A percentile compares a stretch with the other conserved stretches of the same genome.
Conservation (phyloP, 2,329 filamentous ascomycete species). For the Stagonosporopsis vannaccii region DNA sequence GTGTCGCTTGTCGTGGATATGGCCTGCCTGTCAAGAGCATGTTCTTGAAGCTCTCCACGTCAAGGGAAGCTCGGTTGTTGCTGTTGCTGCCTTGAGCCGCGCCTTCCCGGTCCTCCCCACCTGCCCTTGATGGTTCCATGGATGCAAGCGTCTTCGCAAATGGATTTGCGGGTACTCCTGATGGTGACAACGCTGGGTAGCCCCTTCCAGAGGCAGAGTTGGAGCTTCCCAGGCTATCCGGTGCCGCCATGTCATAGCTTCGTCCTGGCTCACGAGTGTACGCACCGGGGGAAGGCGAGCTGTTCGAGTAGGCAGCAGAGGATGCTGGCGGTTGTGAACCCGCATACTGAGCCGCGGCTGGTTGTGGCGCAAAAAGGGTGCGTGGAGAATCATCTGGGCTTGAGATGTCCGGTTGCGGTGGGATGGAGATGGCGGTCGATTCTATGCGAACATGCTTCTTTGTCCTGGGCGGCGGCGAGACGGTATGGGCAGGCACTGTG, state of each 20-base stretch:
- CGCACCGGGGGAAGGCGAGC: slow-evolving; percentile 20
- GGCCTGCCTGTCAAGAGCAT: slow-evolving; percentile 76
- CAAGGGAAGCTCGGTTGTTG: slow-evolving; percentile 59
- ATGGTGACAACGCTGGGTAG: slow-evolving; percentile 24
- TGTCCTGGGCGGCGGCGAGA: slow-evolving; percentile 46
- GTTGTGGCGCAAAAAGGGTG: slow-evolving; percentile 26
- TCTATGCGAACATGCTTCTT: slow-evolving; percentile 69
- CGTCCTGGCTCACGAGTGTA: slow-evolving; percentile 23
- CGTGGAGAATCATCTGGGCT: slow-evolving; percentile 29
- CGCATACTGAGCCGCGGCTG: slow-evolving; percentile 23
- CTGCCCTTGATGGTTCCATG: slow-evolving; percentile 40
- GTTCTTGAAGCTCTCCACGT: slow-evolving; percentile 80
- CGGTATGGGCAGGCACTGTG: slow-evolving; percentile 39
- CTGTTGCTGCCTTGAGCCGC: slow-evolving; percentile 21
- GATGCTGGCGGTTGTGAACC: slow-evolving; percentile 26
- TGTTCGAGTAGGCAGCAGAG: slow-evolving; percentile 31
- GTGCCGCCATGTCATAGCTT: slow-evolving; percentile 37
- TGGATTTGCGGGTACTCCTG: slow-evolving; percentile 44
- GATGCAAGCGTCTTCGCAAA: slow-evolving; percentile 50
- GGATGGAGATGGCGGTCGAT: slow-evolving; percentile 49
- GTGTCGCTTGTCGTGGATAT: slow-evolving; percentile 44
- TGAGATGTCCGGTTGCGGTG: slow-evolving; percentile 43
- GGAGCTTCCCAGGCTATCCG: slow-evolving; percentile 35
- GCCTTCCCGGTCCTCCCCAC: slow-evolving; percentile 41
- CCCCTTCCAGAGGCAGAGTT: slow-evolving; percentile 24